These are phyloP conservation scores for Pythium brachiatum DNA, from an alignment of 352 stramenopile genomes.

Conservation along the genomic window DNA sequence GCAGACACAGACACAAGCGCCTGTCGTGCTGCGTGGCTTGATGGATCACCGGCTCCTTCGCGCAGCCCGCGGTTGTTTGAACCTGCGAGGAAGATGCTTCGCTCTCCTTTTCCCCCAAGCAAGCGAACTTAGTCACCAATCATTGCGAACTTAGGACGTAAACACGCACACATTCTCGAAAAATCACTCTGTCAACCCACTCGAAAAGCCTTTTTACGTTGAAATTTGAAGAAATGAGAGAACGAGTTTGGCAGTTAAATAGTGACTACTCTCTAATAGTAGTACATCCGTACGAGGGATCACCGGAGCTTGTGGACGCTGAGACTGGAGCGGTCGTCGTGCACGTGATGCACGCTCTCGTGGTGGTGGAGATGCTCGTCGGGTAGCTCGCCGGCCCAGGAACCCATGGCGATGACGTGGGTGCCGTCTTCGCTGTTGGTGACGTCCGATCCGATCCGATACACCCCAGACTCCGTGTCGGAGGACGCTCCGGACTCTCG, in stretches of 20 bases:
- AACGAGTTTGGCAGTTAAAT: slow-evolving; percentile 15
- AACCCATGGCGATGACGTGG: slow-evolving; percentile 23
- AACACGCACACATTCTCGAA: slow-evolving; percentile 4
- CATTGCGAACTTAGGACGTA: slow-evolving; percentile 12
- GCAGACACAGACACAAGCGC: neutral
- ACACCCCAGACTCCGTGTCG: slow-evolving; percentile 15
- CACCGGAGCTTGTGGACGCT: slow-evolving; percentile 8
- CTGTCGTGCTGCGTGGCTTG: neutral
- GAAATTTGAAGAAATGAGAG: slow-evolving; percentile 1
- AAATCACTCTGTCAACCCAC: slow-evolving; percentile 7
- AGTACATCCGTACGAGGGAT: slow-evolving; percentile 5
- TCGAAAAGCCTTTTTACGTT: neutral
- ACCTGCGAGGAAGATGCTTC: slow-evolving; percentile 20
- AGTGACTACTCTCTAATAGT: slow-evolving; percentile 19
- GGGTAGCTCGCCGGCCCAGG: slow-evolving; percentile 16
- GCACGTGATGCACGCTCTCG: neutral
- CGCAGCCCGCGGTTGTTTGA: slow-evolving; percentile 11
- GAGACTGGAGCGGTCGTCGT: slow-evolving; percentile 9
- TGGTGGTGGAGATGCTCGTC: slow-evolving; percentile 1
- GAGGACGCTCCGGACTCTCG: slow-evolving; percentile 11
- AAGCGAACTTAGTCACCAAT: slow-evolving; percentile 1
- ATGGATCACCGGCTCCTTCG: slow-evolving; percentile 1
- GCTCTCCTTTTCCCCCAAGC: slow-evolving; percentile 10
- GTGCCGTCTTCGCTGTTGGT: slow-evolving; percentile 11
- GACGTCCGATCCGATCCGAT: slow-evolving; percentile 18